Evolutionary conservation across 176 grass and related monocot genomes (phyloP), one percentile per base, ranked within the genome.

Genomic region (Echinochloa phyllopogon): DNA sequence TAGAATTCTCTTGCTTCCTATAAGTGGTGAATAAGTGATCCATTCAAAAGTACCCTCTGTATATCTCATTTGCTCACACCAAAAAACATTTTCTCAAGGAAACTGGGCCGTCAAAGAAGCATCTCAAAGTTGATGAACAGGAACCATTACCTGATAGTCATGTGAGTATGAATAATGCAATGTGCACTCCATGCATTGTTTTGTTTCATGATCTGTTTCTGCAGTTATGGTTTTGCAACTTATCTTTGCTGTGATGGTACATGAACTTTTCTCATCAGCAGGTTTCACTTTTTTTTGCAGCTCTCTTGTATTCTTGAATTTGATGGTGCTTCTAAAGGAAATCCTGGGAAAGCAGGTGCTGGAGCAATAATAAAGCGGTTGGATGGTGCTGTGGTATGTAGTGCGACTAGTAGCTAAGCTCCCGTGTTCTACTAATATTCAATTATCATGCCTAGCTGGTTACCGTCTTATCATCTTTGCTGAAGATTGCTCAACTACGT

Each of bases 261-360:
- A 33, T 65, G 65, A 51, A 74, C n/a, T 42, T 74, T 40, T 72
- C 81, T 84, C 36, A 88, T 24, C 29, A 41, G 21, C 6, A 50
- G 68, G 38, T 74, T 68, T 82, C 8, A 27, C 69, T 49, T 47
- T 85, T 47, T 74, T 85, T 48, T 89, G 63, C 75, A 98, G 93
- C 85, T 87, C 14, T 92, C 95, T 33, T 98, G 93, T 75, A 84
- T 95, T 90, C 77, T 98, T 77, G 89, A 98, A 78, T 98, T 93
- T 78, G 95, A 98, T 39, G 95, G 95, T 68, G 91, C 95, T 63
- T 95, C 85, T 67, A 98, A 88, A 93, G 93, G 95, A 88, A 98
- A 98, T 90, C 93, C 93, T 45, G 89, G 95, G 80, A 95, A 92
- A 87, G 24, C 87, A 60, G 95, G 93, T 77, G 96, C 96, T 10